These are phyloP conservation scores for Trametes cingulata DNA, from an alignment of 768 basidiomycete species.

Conservation along the genomic window DNA sequence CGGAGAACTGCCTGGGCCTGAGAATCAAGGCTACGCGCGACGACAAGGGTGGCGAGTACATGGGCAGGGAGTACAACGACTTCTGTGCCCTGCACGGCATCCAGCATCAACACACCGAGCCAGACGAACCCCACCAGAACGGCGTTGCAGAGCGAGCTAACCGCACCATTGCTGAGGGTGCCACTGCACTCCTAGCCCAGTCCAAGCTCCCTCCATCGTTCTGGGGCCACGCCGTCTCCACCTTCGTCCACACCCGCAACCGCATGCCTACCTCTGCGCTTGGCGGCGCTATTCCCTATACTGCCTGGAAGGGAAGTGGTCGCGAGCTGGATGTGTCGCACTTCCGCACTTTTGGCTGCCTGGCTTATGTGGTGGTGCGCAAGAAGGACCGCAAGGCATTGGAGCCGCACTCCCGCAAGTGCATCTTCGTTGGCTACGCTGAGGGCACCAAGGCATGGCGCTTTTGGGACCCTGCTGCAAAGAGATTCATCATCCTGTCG, in stretches of 20 bases:
- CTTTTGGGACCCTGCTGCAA: conserved; percentile 17
- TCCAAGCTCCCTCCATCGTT: conserved; percentile 10
- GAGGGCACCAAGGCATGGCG: conserved; percentile 1
- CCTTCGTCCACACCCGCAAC: conserved; percentile 7
- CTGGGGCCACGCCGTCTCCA: background rate
- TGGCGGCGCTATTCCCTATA: background rate
- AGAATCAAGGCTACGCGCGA: conserved; percentile 25
- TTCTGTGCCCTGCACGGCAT: conserved; percentile 25
- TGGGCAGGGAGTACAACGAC: conserved; percentile 20
- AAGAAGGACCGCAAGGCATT: conserved; percentile 35
- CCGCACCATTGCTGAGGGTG: conserved; percentile 6
- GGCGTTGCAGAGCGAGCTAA: conserved; percentile 24
- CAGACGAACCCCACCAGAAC: conserved; percentile 23
- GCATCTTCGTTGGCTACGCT: conserved; percentile 31
- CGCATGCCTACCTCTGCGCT: conserved; percentile 3
- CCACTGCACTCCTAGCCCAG: conserved; percentile 3
- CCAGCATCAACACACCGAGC: conserved; percentile 20
- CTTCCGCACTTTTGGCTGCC: conserved; percentile 41
- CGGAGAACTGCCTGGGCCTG: conserved; percentile 29
- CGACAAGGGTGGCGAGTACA: conserved; percentile 33
- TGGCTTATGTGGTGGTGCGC: conserved; percentile 40
- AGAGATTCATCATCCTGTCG: conserved; percentile 11
- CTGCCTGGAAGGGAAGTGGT: conserved; percentile 1
- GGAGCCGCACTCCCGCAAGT: conserved; percentile 30
- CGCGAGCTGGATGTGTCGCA: conserved; percentile 23